Evolutionary conservation across 2,329 filamentous ascomycete species (phyloP), one percentile per base, ranked within the genome.

Genomic region (Fusarium transvaalense): DNA sequence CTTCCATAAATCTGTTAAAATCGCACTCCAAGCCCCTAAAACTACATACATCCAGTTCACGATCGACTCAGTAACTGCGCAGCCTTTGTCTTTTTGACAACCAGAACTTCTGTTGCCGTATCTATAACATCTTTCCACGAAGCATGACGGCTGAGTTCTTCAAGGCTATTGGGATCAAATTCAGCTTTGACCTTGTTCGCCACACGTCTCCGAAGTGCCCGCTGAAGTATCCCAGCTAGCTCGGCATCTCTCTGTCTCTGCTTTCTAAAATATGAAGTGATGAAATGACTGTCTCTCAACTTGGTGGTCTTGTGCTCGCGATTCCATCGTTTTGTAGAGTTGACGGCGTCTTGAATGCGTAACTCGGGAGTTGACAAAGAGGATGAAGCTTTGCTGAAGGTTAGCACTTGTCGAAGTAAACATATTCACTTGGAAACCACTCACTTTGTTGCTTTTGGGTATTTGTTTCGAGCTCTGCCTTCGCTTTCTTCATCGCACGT

Each of bases 321-420:
- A 63, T 81, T 78, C 79, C 79, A 81, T 38, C 79, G 77, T 41
- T 77, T 76, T 13, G 79, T 81, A 0, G 79, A 81, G 52, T 68
- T 69, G 59, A 81, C 74, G 19, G 77, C 63, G 37, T 81, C 78
- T n/a, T 72, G 61, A 43, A 81, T 76, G 37, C 79, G 78, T 6
- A 51, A 50, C 8, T 71, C 67, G 41, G 64, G 51, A 15, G 56
- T 51, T 12, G 42, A 51, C 12, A 37, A 45, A 17, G 14, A 6
- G 6, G 46, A 39, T 56, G 37, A 41, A 25, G 21, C 68, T 64
- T 64, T 61, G 39, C 4, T 29, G 14, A 21, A 27, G 10, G 38
- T 72, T n/a, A 66, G 56, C 38, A 35, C 13, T 27, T 25, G 5
- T 10, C 14, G 1, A 19, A 13, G 29, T 10, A 23, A 19, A 12